Base-by-base conservation (phyloP, 2,329 filamentous ascomycete genomes). In the Aureobasidium sp. region DNA sequence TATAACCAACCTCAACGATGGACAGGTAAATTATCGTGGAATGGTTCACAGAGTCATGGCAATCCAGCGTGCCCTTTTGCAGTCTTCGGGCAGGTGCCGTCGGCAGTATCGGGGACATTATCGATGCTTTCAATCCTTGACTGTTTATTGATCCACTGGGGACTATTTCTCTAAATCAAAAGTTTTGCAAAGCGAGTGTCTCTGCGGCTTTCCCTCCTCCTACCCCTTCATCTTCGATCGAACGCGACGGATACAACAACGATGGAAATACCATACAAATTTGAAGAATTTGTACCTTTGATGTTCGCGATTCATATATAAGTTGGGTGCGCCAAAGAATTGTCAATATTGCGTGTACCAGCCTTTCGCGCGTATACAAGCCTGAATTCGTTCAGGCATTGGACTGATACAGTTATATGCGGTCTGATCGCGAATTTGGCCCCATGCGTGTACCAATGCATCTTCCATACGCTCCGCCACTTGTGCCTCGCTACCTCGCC, bases 381-480 rank as follows among this genome's bases (percentile, higher is more conserved):
- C 59, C 23, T 63, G 2, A n/a, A 63, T 25, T 15, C 33, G n/a
- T 23, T 63, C 59, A 5, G 45, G 45, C 59, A 53, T 63, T 31
- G 47, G 53, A 8, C 3, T 23, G 3, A 53, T 23, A 42, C 31
- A 38, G 18, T 55, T 55, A 36, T 64, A 45, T 43, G 47, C 40
- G 23, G 55, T 45, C 11, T 43, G 2, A 38, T 55, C 38, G 16
- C 31, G 23, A 10, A 64, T 31, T 16, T 20, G 4, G 38, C 38
- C n/a, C 60, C 16, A 64, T 13, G 36, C 48, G 29, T 64, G 38
- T 29, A 43, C 18, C 18, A 64, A 36, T 1, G 43, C 47, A 45
- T 54, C 60, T 54, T 64, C 48, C 38, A 64, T 64, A 43, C 50
- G 38, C 43, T 64, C 36, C 9, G 38, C 48, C 16, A 64, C 29